Evolutionary conservation across 495 filamentous ascomycete species (phyloP).

Genomic region (Trichoderma parareesei): DNA sequence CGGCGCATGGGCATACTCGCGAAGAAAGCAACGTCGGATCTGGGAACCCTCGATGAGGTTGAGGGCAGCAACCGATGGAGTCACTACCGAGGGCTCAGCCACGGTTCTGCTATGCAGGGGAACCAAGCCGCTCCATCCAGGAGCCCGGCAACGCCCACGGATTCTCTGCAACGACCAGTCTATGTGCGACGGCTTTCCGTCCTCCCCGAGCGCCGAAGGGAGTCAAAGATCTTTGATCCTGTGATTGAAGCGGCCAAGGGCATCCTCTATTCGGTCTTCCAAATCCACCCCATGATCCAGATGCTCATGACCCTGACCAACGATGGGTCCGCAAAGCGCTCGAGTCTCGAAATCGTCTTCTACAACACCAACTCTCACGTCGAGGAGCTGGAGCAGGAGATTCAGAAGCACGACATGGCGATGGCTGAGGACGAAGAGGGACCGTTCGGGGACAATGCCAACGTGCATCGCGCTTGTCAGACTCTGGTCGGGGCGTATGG

Average conservation of each 20-base stretch:
- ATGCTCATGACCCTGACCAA: conserved; percentile 63
- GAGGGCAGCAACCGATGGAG: conserved; percentile 62
- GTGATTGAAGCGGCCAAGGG: conserved; percentile 75
- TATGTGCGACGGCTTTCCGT: conserved; percentile 74
- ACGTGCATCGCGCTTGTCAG: conserved; percentile 54
- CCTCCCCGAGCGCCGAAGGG: conserved; percentile 70
- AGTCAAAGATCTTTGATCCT: conserved; percentile 48
- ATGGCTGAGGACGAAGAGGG: conserved; percentile 40
- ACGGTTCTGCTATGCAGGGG: conserved; percentile 65
- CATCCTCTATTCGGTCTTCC: conserved; percentile 78
- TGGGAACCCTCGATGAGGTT: conserved; percentile 68
- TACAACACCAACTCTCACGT: conserved; percentile 69
- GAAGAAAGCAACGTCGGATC: conserved; percentile 56
- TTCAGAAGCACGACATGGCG: conserved; percentile 53
- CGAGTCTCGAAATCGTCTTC: conserved; percentile 68
- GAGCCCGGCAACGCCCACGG: conserved; percentile 52
- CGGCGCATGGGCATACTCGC: conserved; percentile 79
- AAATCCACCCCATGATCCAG: conserved; percentile 68
- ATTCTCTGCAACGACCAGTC: conserved; percentile 43
- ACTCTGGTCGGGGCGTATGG: conserved; percentile 70
- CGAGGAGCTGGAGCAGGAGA: conserved; percentile 63
- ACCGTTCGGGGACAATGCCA: conserved; percentile 51
- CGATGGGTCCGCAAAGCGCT: conserved; percentile 56
- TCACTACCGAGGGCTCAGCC: conserved; percentile 73
- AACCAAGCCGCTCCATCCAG: conserved; percentile 23